Conservation (phyloP, 441 rosid species). For the Erodium trifolium region DNA sequence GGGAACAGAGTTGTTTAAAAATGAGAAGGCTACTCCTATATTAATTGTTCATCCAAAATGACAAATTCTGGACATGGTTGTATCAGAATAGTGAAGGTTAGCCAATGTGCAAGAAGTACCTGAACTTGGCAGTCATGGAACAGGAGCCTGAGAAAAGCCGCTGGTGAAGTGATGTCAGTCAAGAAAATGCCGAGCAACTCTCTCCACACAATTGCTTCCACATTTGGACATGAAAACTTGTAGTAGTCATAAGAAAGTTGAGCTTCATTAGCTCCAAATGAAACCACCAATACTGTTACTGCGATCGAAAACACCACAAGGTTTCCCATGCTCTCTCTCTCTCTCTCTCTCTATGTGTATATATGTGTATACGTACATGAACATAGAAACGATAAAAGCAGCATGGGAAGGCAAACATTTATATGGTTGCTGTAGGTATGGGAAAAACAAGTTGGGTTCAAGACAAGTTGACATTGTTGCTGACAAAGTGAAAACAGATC, state of each 20-base stretch:
- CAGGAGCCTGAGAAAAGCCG: conserved; percentile 30
- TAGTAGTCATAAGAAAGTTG: conserved; percentile 27
- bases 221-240: conserved; percentile 25
- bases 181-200: conserved; percentile 17
- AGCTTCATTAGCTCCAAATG: conserved; percentile 18
- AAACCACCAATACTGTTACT: conserved; percentile 14
- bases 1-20: not conserved
- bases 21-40: not conserved
- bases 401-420: not conserved
- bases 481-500: not conserved
- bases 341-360: not conserved
- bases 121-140: conserved; percentile 37
- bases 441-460: conserved; percentile 1
- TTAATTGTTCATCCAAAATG: not conserved
- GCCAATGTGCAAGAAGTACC: conserved; percentile 9
- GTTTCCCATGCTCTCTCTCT: conserved; percentile 12
- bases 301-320: not conserved
- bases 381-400: too few species aligned
- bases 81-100: too few species aligned
- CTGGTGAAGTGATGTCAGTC: conserved; percentile 22
- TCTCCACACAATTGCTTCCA: conserved; percentile 22
- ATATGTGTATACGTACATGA: too few species aligned
- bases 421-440: not conserved
- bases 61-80: not conserved
- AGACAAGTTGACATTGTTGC: not conserved